Evolutionary conservation across 129 eudicot genomes (phyloP).

Genomic region (Flaveria linearis): DNA sequence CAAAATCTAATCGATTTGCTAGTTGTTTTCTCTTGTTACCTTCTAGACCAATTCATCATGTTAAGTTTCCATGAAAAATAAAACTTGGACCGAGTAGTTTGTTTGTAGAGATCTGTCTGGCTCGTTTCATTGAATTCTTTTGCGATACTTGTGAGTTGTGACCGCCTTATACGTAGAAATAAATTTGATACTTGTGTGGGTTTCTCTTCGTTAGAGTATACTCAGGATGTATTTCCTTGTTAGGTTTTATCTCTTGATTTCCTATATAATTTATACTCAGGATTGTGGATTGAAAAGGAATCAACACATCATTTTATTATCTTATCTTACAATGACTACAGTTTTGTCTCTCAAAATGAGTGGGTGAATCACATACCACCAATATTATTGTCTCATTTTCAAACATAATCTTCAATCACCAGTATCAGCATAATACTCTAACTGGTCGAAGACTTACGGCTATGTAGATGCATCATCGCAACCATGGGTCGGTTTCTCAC

Average conservation of each 20-base stretch:
- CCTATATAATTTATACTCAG: too few relatives aligned
- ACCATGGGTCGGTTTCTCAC: not conserved
- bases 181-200: not conserved
- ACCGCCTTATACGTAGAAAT: constrained; percentile 9
- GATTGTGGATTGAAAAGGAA: not conserved
- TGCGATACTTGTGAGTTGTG: constrained; percentile 8
- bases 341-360: not conserved
- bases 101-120: constrained; percentile 3
- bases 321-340: not conserved
- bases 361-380: not conserved
- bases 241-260: too few relatives aligned
- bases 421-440: not conserved
- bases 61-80: not conserved
- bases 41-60: not conserved
- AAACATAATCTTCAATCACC: not conserved
- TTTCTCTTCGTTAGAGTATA: not conserved
- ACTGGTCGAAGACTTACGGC: not conserved
- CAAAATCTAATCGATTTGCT: constrained; percentile 9
- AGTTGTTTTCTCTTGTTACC: not conserved
- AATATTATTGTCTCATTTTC: not conserved
- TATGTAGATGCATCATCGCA: not conserved
- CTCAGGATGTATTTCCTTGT: too few relatives aligned
- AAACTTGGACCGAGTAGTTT: constrained; percentile 11
- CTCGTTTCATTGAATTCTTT: not conserved
- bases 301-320: not conserved